These are phyloP conservation scores for Colletotrichum caudatum DNA, from an alignment of 2,329 filamentous ascomycete genomes.

Conservation along the genomic window DNA sequence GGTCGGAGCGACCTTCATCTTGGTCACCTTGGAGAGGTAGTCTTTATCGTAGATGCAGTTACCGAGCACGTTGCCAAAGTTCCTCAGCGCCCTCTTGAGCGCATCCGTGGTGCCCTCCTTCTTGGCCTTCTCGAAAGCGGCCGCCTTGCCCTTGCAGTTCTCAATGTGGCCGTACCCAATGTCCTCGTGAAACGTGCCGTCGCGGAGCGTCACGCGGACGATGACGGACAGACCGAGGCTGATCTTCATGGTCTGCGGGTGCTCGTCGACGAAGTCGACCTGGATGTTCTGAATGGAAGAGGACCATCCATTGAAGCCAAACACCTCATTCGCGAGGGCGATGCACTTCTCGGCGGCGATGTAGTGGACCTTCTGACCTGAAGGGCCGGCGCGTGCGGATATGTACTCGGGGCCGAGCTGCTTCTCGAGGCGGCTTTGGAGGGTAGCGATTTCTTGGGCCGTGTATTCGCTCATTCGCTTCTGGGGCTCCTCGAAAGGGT, in stretches of 20 bases:
- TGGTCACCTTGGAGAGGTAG: constrained; percentile 89
- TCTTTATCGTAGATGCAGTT: constrained; percentile 99
- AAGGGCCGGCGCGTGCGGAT: constrained; percentile 84
- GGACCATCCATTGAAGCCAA: constrained; percentile 98
- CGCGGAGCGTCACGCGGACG: constrained; percentile 87
- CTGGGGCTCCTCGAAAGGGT: constrained; percentile 83
- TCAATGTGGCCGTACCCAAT: constrained; percentile 97
- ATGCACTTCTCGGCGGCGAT: constrained; percentile 97
- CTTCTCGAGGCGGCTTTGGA: constrained; percentile 88
- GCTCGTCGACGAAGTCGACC: constrained; percentile 95
- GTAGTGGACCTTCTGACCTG: constrained; percentile 90
- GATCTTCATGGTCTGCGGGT: constrained; percentile 80
- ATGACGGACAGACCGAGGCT: constrained; percentile 90
- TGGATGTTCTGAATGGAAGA: constrained; percentile 95
- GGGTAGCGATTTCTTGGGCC: constrained; percentile 87
- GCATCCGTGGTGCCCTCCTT: constrained; percentile 98
- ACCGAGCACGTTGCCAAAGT: constrained; percentile 96
- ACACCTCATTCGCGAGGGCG: constrained; percentile 92
- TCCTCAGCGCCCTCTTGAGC: constrained; percentile 88
- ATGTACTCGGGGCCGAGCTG: constrained; percentile 97
- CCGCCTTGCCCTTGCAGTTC: constrained; percentile 94
- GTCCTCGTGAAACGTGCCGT: constrained; percentile 98
- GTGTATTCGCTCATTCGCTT: constrained; percentile 83
- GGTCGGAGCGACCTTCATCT: constrained; percentile 82
- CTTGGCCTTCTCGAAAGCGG: constrained; percentile 98